Percentiles rank a stretch among this genome's conserved stretches.
Evolutionary conservation across 345 rosid genomes (phyloP).

Genomic region (Sisymbrium irio): DNA sequence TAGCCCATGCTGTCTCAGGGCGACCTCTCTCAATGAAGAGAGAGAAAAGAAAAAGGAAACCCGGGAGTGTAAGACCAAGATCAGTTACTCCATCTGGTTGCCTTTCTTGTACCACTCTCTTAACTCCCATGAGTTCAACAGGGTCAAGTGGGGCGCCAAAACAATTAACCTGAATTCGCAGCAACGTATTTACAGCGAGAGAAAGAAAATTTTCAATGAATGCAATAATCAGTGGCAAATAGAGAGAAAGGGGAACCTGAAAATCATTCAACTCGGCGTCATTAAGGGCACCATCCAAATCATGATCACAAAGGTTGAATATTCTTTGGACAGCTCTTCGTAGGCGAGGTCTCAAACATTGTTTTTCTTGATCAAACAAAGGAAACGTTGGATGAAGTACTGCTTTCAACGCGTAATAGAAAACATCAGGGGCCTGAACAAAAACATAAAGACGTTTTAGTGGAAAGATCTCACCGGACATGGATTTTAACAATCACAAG

Average conservation of each 20-base stretch:
- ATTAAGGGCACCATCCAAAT: conserved; percentile 79
- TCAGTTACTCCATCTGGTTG: conserved; percentile 71
- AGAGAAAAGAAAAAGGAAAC: conserved; percentile 68
- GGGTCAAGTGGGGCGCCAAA: conserved; percentile 75
- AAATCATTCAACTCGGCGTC: conserved; percentile 80
- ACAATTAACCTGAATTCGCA: conserved; percentile 55
- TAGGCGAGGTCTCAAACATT: conserved; percentile 61
- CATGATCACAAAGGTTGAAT: conserved; percentile 69
- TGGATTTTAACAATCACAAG: neutral
- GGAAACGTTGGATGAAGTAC: conserved; percentile 85
- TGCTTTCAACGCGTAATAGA: conserved; percentile 76
- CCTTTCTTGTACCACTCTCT: conserved; percentile 80
- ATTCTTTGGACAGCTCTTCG: conserved; percentile 73
- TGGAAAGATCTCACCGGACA: neutral
- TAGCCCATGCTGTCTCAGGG: conserved; percentile 80
- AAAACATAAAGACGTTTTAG: neutral
- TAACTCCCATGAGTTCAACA: conserved; percentile 70
- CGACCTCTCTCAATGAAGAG: conserved; percentile 84
- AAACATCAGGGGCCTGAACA: conserved; percentile 78
- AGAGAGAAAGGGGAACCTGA: conserved; percentile 49
- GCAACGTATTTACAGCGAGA: conserved; percentile 17
- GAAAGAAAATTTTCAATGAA: conserved; percentile 4
- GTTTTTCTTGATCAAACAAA: conserved; percentile 74
- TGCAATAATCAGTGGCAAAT: conserved; percentile 5
- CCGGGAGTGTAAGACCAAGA: conserved; percentile 75